Base-by-base conservation (phyloP, 352 stramenopile genomes). In the Phytopythium sindhum region DNA sequence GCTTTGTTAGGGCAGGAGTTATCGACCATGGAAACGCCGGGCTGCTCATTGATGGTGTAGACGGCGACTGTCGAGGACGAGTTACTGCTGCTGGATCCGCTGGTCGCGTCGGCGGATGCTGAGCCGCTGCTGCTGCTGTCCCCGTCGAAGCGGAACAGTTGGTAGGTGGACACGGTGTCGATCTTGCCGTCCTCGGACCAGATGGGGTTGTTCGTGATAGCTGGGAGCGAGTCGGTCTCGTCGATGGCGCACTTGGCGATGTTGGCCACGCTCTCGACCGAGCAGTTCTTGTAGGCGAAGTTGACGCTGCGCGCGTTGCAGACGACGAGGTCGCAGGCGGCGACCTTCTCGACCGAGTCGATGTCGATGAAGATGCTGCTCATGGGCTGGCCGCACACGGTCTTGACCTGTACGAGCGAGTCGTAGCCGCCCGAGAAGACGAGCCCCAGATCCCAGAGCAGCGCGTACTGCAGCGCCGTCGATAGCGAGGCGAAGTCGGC, bases 401-500 rank as follows among this genome's bases (percentile, higher is more conserved):
- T 53, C 41, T 51, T 44, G 37, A 67, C 65, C 61, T 65, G 60
- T 37, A 68, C 44, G 37, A 62, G 15, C 33, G 47, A 5, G 0
- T 8, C 23, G 31, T 48, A 37, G 28, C 37, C 50, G 37, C 35
- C 37, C 4, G 48, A 24, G 23, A 64, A 58, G 35, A 78, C 56
- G 61, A 61, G 72, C 4, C 71, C 71, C 24, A 68, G 54, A 24
- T 72, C 75, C 74, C 74, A 82, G 1, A 82, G 65, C 65, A 80
- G 29, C 9, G 74, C 66, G n/a, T 69, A 66, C 48, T 82, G 74
- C 29, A 80, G 29, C 19, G 52, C 42, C 10, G 2, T 0, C 2
- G 59, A 35, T 15, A 73, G 65, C 0, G 42, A 29, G 0, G 23
- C 35, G 23, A 75, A 66, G 23, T 52, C 28, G 45, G 56, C 33